phyloP scores from a whole-genome alignment of 192 early-diverging fungal genomes.

The Mortierella hygrophila region DNA sequence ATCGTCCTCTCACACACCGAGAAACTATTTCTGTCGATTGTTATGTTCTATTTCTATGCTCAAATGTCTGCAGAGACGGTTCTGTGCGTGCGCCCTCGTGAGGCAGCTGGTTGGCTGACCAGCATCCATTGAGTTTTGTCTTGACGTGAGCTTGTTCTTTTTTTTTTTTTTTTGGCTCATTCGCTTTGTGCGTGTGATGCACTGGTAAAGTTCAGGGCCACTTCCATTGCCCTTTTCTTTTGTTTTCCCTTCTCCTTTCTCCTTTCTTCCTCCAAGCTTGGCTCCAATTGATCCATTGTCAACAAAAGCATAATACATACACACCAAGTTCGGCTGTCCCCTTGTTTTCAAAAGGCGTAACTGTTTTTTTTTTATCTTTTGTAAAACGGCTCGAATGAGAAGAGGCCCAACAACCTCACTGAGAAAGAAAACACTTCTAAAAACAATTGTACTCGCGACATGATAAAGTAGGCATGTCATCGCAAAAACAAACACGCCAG shows the following conservation, averaged over 20 bases:
- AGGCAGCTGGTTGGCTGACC: neutral
- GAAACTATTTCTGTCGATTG: neutral
- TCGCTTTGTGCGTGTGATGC: neutral
- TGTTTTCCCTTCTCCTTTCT: too few relatives aligned
- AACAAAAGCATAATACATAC: too few relatives aligned
- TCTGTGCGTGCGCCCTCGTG: constrained; percentile 1
- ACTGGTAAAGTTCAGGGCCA: neutral
- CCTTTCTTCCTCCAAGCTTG: too few relatives aligned
- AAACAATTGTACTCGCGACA: neutral
- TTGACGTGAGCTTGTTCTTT: neutral
- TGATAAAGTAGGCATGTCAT: constrained; percentile 2
- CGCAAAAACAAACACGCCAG: neutral
- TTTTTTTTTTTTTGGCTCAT: neutral
- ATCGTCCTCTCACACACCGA: neutral
- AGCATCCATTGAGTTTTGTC: neutral
- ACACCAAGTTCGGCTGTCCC: too few relatives aligned
- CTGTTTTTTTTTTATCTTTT: neutral
- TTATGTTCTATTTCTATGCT: neutral
- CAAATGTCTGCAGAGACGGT: neutral
- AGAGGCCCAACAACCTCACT: neutral
- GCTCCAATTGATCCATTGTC: too few relatives aligned
- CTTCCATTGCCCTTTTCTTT: neutral
- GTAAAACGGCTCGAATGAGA: constrained; percentile 6
- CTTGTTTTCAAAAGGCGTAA: neutral
- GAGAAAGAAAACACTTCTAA: neutral